Evolutionary conservation across 345 rosid species (phyloP).

Genomic region (Hypericum perforatum): DNA sequence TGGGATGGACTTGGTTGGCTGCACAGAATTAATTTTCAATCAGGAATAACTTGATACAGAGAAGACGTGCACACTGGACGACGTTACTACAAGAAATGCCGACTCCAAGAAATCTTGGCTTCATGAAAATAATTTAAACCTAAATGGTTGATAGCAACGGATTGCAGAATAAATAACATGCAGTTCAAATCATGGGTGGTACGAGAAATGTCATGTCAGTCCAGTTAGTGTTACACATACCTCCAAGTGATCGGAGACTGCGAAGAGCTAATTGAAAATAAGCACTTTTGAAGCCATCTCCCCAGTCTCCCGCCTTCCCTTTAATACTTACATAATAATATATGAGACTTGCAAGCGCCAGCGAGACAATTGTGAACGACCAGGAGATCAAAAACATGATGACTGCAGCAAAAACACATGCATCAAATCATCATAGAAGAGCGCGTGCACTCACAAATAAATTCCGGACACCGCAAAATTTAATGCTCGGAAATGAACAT

Average conservation of each 20-base stretch:
- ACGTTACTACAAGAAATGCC: too few relatives aligned
- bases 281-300: slow-evolving; percentile 99
- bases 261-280: slow-evolving; percentile 98
- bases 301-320: slow-evolving; percentile 99
- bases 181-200: too few relatives aligned
- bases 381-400: slow-evolving; percentile 99
- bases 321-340: slow-evolving; percentile 91
- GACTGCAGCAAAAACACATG: slow-evolving; percentile 49
- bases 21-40: slow-evolving; percentile 14
- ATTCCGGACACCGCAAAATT: neutral
- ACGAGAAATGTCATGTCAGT: too few relatives aligned
- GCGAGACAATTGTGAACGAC: slow-evolving; percentile 85
- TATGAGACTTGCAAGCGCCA: slow-evolving; percentile 95
- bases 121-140: too few relatives aligned
- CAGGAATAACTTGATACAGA: too few relatives aligned
- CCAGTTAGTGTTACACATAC: slow-evolving; percentile 22
- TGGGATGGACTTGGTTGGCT: slow-evolving; percentile 99
- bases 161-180: too few relatives aligned
- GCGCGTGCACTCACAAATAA: slow-evolving; percentile 1
- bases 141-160: too few relatives aligned
- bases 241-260: slow-evolving; percentile 98
- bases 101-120: too few relatives aligned
- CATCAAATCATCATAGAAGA: neutral
- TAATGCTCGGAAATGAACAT: too few relatives aligned
- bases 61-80: too few relatives aligned